phyloP scores from a whole-genome alignment of 2,329 filamentous ascomycete genomes.

The Fusarium sp. region DNA sequence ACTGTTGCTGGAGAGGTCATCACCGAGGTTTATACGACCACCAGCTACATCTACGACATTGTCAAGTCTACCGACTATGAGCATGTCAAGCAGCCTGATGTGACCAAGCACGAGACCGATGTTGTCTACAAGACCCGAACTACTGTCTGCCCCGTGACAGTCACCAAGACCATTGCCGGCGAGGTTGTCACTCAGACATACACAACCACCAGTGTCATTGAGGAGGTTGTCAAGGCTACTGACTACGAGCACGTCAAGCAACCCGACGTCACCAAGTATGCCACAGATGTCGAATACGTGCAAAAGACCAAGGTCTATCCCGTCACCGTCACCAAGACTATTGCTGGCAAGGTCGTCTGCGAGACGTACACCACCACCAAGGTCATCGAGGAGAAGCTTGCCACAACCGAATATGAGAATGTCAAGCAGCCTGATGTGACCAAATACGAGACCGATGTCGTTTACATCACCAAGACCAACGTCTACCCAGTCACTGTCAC shows the following conservation, averaged over 20 bases:
- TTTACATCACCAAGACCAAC: conserved; percentile 57
- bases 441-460: conserved; percentile 48
- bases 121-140: conserved; percentile 59
- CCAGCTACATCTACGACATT: conserved; percentile 44
- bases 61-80: conserved; percentile 49
- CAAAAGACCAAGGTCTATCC: conserved; percentile 61
- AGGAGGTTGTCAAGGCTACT: conserved; percentile 50
- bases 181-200: conserved; percentile 56
- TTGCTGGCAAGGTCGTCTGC: conserved; percentile 55
- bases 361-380: conserved; percentile 46
- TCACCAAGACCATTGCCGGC: conserved; percentile 54
- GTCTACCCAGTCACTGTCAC: conserved; percentile 58
- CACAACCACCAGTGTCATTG: conserved; percentile 50
- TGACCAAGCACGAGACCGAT: conserved; percentile 51
- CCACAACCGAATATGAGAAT: conserved; percentile 51
- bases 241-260: conserved; percentile 53
- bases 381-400: conserved; percentile 47
- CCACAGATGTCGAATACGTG: conserved; percentile 53
- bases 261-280: conserved; percentile 53
- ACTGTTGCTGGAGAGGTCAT: conserved; percentile 53
- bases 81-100: conserved; percentile 54
- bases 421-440: conserved; percentile 52
- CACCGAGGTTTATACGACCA: conserved; percentile 50
- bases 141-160: conserved; percentile 51
- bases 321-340: conserved; percentile 55